These are phyloP conservation scores for Talaromyces marneffei DNA, from an alignment of 2,329 filamentous ascomycete species.

Conservation along the genomic window DNA sequence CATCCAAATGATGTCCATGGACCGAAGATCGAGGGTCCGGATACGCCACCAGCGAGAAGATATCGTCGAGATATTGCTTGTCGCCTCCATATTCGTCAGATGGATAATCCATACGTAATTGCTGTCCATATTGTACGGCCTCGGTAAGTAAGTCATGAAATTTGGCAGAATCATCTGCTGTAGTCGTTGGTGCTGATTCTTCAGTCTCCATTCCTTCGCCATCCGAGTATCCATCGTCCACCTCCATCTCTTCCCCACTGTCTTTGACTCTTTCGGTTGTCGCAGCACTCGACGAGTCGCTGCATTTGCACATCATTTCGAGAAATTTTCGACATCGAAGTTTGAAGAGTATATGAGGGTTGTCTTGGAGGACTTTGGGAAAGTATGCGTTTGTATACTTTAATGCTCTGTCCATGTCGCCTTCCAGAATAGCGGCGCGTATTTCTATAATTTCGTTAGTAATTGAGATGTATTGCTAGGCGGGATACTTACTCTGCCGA, in stretches of 20 bases:
- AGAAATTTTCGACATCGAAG: constrained; percentile 88
- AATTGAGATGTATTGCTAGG: neutral
- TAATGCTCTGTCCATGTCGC: constrained; percentile 86
- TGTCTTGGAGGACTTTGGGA: constrained; percentile 69
- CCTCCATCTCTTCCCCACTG: constrained; percentile 46
- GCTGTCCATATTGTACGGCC: constrained; percentile 72
- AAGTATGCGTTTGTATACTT: constrained; percentile 74
- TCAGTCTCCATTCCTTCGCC: constrained; percentile 53
- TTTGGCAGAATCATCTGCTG: constrained; percentile 24
- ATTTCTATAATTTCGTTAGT: constrained; percentile 48
- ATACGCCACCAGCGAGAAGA: constrained; percentile 85
- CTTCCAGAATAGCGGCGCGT: constrained; percentile 77
- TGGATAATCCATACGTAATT: constrained; percentile 70
- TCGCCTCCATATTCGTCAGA: constrained; percentile 65
- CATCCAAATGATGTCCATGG: constrained; percentile 72
- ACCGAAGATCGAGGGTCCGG: constrained; percentile 70
- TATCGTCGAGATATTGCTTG: constrained; percentile 68
- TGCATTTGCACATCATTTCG: constrained; percentile 78
- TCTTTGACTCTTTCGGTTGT: constrained; percentile 29
- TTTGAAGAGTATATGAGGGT: constrained; percentile 80
- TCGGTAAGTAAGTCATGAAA: constrained; percentile 56
- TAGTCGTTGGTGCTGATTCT: constrained; percentile 25
- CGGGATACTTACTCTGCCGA: constrained; percentile 65
- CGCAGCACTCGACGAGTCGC: constrained; percentile 50
- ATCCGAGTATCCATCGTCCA: constrained; percentile 47